Evolutionary conservation across 306 rosid genomes (phyloP).

Genomic region (Cucumis melo): DNA sequence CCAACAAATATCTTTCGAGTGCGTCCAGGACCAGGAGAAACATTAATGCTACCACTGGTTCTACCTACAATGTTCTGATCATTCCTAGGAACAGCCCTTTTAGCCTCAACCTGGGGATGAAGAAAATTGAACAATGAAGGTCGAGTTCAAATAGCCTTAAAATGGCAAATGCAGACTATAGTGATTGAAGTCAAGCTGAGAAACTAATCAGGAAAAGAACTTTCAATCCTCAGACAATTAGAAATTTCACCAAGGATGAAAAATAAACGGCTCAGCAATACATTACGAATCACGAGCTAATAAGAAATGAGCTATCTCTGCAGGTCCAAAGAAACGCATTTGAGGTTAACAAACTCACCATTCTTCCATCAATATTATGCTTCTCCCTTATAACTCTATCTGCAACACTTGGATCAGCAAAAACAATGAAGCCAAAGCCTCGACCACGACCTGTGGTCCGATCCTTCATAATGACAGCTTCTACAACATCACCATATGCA

Average conservation of each 20-base stretch:
- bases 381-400: slow-evolving; percentile 73
- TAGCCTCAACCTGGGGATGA: slow-evolving; percentile 79
- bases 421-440: slow-evolving; percentile 92
- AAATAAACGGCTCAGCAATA: background rate
- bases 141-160: background rate
- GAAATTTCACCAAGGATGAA: background rate
- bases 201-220: background rate
- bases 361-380: slow-evolving; percentile 95
- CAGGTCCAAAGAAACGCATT: background rate
- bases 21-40: slow-evolving; percentile 88
- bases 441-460: slow-evolving; percentile 97
- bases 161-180: background rate
- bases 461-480: slow-evolving; percentile 99
- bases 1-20: slow-evolving; percentile 96
- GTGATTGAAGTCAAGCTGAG: background rate
- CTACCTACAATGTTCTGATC: slow-evolving; percentile 77
- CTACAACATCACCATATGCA: slow-evolving; percentile 81
- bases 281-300: background rate
- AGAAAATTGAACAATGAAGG: slow-evolving; percentile 1
- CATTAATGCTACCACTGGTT: slow-evolving; percentile 64
- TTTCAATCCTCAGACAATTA: background rate
- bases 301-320: background rate
- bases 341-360: slow-evolving; percentile 39
- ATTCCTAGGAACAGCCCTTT: slow-evolving; percentile 97
- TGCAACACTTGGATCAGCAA: slow-evolving; percentile 67